A percentile compares a stretch with the other conserved stretches of the same genome.
phyloP scores from a whole-genome alignment of 2,329 filamentous ascomycete genomes.

The Fusarium sp. region DNA sequence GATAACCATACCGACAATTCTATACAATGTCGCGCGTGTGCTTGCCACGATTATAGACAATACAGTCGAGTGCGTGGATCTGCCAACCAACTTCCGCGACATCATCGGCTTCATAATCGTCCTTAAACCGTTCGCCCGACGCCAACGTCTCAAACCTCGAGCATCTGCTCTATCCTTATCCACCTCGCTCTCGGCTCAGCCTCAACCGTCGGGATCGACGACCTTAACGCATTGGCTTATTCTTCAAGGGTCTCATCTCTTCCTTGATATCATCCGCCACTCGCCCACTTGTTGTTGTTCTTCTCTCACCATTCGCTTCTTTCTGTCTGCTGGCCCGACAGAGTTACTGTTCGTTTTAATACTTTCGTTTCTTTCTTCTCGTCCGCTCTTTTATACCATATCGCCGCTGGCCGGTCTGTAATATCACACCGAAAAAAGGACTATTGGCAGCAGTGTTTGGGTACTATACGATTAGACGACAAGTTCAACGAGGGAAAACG shows the following conservation, averaged over 20 bases:
- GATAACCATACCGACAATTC: slow-evolving; percentile 2
- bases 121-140: slow-evolving; percentile 24
- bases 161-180: slow-evolving; percentile 15
- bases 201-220: slow-evolving; percentile 21
- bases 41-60: slow-evolving; percentile 43
- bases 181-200: slow-evolving; percentile 19
- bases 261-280: slow-evolving; percentile 19
- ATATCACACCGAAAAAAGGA: slow-evolving; percentile 17
- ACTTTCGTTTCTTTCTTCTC: slow-evolving; percentile 7
- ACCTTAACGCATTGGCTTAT: slow-evolving; percentile 22
- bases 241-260: slow-evolving; percentile 14
- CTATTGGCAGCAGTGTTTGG: slow-evolving; percentile 15
- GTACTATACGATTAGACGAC: slow-evolving; percentile 21
- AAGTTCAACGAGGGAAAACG: slow-evolving; percentile 5
- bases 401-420: slow-evolving; percentile 35
- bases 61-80: slow-evolving; percentile 32
- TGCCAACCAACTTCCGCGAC: slow-evolving; percentile 49
- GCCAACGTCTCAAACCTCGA: slow-evolving; percentile 26
- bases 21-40: slow-evolving; percentile 62
- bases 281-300: slow-evolving; percentile 5
- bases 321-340: slow-evolving; percentile 36
- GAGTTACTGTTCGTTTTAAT: slow-evolving; percentile 21
- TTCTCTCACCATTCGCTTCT: slow-evolving; percentile 20
- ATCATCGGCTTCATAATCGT: slow-evolving; percentile 39
- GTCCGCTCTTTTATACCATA: slow-evolving; percentile 7